phyloP scores from a whole-genome alignment of 2,329 filamentous ascomycete species.

The Exophiala dermatitidis region DNA sequence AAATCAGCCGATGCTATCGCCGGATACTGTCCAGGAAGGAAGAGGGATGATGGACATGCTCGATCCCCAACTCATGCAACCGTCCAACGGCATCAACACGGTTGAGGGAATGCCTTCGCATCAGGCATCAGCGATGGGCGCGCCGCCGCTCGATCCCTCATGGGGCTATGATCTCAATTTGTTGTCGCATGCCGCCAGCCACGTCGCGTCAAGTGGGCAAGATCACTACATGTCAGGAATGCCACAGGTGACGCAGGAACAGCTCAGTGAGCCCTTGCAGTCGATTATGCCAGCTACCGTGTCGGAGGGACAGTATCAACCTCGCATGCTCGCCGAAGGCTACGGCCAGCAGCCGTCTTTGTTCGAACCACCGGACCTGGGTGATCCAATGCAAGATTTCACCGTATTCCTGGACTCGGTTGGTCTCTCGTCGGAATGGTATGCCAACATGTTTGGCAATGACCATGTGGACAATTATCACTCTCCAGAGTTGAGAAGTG shows the following conservation, averaged over 20 bases:
- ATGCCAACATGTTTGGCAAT: slow-evolving; percentile 39
- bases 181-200: slow-evolving; percentile 43
- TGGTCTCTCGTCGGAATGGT: slow-evolving; percentile 45
- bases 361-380: slow-evolving; percentile 41
- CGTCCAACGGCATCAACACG: slow-evolving; percentile 31
- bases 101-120: slow-evolving; percentile 32
- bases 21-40: slow-evolving; percentile 33
- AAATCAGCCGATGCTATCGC: slow-evolving; percentile 32
- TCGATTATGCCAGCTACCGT: slow-evolving; percentile 20
- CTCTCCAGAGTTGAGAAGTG: slow-evolving; percentile 33
- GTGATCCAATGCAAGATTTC: slow-evolving; percentile 45
- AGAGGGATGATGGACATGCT: slow-evolving; percentile 42
- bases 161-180: slow-evolving; percentile 47
- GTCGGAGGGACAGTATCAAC: slow-evolving; percentile 24
- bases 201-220: slow-evolving; percentile 43
- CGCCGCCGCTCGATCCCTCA: slow-evolving; percentile 43
- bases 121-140: slow-evolving; percentile 36
- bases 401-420: slow-evolving; percentile 44
- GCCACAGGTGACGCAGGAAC: slow-evolving; percentile 24
- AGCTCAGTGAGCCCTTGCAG: slow-evolving; percentile 23
- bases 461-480: slow-evolving; percentile 34
- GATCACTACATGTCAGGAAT: slow-evolving; percentile 25
- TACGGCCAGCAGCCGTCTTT: slow-evolving; percentile 30
- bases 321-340: slow-evolving; percentile 24
- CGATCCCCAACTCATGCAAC: slow-evolving; percentile 39